Conservation (phyloP, 208 protist genomes). For the Angomonas desouzai region DNA sequence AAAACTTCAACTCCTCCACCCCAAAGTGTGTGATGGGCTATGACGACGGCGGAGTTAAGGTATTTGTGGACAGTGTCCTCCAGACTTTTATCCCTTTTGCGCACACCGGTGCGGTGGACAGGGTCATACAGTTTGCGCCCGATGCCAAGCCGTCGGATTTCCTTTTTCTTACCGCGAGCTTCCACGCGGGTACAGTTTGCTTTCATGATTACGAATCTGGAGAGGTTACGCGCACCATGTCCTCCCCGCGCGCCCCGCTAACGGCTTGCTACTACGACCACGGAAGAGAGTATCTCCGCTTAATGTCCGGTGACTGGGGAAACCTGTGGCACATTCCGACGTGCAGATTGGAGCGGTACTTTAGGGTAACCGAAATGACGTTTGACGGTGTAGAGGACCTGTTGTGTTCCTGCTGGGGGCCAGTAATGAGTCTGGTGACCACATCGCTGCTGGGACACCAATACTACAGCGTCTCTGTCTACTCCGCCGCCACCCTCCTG, state of each 20-base stretch:
- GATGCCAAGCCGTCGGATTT: slow-evolving; percentile 30
- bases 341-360: slow-evolving; percentile 62
- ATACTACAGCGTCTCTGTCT: not conserved
- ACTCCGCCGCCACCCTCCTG: not conserved
- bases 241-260: slow-evolving; percentile 57
- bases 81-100: slow-evolving; percentile 22
- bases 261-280: slow-evolving; percentile 51
- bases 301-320: slow-evolving; percentile 37
- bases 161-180: slow-evolving; percentile 58
- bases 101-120: slow-evolving; percentile 39
- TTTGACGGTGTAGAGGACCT: slow-evolving; percentile 18
- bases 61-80: slow-evolving; percentile 27
- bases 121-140: slow-evolving; percentile 17
- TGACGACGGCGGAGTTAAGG: slow-evolving; percentile 33
- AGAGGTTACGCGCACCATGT: slow-evolving; percentile 47
- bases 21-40: slow-evolving; percentile 34
- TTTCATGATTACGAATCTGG: slow-evolving; percentile 45
- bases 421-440: slow-evolving; percentile 20
- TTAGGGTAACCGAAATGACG: slow-evolving; percentile 15
- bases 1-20: slow-evolving; percentile 10
- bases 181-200: slow-evolving; percentile 52
- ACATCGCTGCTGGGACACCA: slow-evolving; percentile 13
- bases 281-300: slow-evolving; percentile 47
- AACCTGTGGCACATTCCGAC: slow-evolving; percentile 83
- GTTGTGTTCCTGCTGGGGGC: slow-evolving; percentile 22